A percentile compares a stretch with the other conserved stretches of the same genome.
phyloP scores from a whole-genome alignment of 768 basidiomycete species.

The Boletus fagicola region DNA sequence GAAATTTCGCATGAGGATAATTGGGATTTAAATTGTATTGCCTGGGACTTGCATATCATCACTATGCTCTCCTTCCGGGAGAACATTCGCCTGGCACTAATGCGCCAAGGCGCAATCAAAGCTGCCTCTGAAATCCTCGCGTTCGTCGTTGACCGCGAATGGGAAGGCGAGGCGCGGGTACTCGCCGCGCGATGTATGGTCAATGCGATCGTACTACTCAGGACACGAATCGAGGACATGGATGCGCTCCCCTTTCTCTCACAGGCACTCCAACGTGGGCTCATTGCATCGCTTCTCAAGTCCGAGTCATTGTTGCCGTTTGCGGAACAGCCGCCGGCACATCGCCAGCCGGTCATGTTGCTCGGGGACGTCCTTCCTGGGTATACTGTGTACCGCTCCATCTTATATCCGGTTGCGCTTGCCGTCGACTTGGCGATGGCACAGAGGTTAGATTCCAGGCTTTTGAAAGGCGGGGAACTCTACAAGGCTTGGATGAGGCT shows the following conservation, averaged over 20 bases:
- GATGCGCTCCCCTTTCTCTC: conserved; percentile 28
- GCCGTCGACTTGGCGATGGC: conserved; percentile 8
- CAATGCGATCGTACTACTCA: conserved; percentile 21
- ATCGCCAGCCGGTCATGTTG: conserved; percentile 5
- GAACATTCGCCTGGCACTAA: conserved; percentile 17
- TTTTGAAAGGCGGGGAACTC: conserved; percentile 18
- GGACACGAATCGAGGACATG: conserved; percentile 21
- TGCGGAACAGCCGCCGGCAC: conserved; percentile 10
- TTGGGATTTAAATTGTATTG: conserved; percentile 26
- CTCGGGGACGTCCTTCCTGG: conserved; percentile 20
- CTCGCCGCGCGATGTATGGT: conserved; percentile 23
- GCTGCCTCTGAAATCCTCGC: conserved; percentile 23
- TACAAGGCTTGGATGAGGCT: conserved; percentile 24
- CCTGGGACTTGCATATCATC: conserved; percentile 32
- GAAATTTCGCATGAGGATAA: conserved; percentile 19
- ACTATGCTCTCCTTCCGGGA: conserved; percentile 20
- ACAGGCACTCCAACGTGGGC: conserved; percentile 22
- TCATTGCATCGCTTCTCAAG: conserved; percentile 26
- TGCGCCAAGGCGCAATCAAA: conserved; percentile 26
- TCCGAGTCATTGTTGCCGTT: conserved; percentile 22
- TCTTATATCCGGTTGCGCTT: conserved; percentile 14
- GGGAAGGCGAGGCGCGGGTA: conserved; percentile 9
- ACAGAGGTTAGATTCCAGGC: conserved; percentile 10
- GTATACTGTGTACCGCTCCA: conserved; percentile 29
- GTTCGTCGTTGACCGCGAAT: conserved; percentile 16